A percentile compares a stretch with the other conserved stretches of the same genome.
These are phyloP conservation scores for Carallia brachiata DNA, from an alignment of 345 rosid genomes.

Conservation along the genomic window DNA sequence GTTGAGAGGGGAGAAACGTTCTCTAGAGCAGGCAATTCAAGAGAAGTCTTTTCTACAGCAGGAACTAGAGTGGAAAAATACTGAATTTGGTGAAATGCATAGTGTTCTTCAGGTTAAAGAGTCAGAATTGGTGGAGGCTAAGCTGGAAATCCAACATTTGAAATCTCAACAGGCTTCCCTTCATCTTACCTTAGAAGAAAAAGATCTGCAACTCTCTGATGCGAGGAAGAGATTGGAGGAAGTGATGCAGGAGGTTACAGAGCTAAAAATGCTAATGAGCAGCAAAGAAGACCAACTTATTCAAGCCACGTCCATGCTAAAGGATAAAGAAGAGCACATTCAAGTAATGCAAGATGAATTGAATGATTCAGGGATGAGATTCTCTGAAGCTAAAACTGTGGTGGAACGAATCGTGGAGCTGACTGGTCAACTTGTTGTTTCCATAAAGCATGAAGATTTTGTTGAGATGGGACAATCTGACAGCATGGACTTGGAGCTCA, in stretches of 20 bases:
- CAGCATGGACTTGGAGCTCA: constrained; percentile 20
- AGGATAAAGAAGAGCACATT: constrained; percentile 69
- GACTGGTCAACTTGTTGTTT: constrained; percentile 49
- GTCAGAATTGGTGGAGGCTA: constrained; percentile 72
- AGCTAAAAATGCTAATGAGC: constrained; percentile 55
- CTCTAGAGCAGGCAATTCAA: constrained; percentile 51
- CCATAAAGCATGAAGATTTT: constrained; percentile 37
- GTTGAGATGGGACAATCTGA: constrained; percentile 20
- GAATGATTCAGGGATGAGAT: constrained; percentile 44
- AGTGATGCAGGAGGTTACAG: constrained; percentile 53
- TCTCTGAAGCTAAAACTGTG: constrained; percentile 66
- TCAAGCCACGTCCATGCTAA: constrained; percentile 50
- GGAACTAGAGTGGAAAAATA: constrained; percentile 49
- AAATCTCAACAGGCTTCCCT: constrained; percentile 71
- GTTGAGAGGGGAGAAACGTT: constrained; percentile 51
- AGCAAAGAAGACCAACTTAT: constrained; percentile 58
- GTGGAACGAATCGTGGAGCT: constrained; percentile 61
- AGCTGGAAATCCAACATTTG: constrained; percentile 76
- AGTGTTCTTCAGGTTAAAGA: constrained; percentile 58
- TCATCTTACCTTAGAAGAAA: constrained; percentile 55
- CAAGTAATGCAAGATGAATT: constrained; percentile 53
- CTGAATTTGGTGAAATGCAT: constrained; percentile 52
- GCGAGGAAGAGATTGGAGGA: constrained; percentile 57
- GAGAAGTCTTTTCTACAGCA: constrained; percentile 46
- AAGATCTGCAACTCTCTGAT: constrained; percentile 52